A percentile compares a stretch with the other conserved stretches of the same genome.
These are phyloP conservation scores for Iberis pinnata DNA, from an alignment of 345 rosid species.

Conservation along the genomic window DNA sequence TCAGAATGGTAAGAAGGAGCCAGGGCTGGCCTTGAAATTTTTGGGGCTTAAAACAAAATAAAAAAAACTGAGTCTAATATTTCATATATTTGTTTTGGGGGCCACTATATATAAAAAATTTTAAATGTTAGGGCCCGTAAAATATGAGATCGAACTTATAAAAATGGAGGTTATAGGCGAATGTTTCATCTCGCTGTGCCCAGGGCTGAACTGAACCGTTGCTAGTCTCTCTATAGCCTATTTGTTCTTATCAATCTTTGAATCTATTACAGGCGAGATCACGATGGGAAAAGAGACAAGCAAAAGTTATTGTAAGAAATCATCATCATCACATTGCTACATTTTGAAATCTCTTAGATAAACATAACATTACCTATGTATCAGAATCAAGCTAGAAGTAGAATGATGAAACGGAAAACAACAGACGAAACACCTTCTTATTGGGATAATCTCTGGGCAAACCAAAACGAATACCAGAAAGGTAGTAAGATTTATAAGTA, in stretches of 20 bases:
- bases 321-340: not conserved
- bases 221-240: not conserved
- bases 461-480: constrained; percentile 40
- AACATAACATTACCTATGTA: constrained; percentile 3
- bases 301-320: constrained; percentile 77
- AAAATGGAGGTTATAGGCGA: too few relatives aligned
- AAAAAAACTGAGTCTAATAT: too few relatives aligned
- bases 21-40: too few relatives aligned
- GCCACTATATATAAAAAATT: too few relatives aligned
- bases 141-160: too few relatives aligned
- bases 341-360: not conserved
- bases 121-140: too few relatives aligned
- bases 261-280: constrained; percentile 60
- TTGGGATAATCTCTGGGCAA: constrained; percentile 73
- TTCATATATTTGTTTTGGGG: too few relatives aligned
- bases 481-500: constrained; percentile 41
- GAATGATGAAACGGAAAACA: constrained; percentile 59
- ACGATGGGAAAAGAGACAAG: constrained; percentile 93
- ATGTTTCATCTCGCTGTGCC: too few relatives aligned
- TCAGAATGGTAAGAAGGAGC: constrained; percentile 72
- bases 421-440: constrained; percentile 43
- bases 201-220: constrained; percentile 11
- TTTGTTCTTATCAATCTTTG: constrained; percentile 7
- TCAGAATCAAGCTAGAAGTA: constrained; percentile 68
- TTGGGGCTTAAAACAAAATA: too few relatives aligned